These are phyloP conservation scores for Coemansia sp. DNA, from an alignment of 192 early-diverging fungal genomes.

Conservation along the genomic window DNA sequence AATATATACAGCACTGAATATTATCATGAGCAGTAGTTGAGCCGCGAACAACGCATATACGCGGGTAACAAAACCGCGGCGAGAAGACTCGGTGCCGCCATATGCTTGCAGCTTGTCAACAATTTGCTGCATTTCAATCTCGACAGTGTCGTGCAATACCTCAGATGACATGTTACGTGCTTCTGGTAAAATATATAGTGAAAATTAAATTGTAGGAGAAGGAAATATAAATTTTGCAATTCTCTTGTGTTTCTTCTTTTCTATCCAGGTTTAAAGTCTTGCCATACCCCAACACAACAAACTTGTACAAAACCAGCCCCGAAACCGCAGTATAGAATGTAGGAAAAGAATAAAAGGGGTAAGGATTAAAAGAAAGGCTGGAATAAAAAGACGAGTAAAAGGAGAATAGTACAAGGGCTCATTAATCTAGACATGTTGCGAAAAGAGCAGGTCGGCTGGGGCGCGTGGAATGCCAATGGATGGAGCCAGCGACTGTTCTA, in stretches of 20 bases:
- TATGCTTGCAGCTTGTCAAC: background rate
- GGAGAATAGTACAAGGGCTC: background rate
- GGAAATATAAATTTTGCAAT: too few relatives aligned
- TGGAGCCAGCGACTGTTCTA: constrained; percentile 14
- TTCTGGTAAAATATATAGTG: too few relatives aligned
- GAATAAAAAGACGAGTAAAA: background rate
- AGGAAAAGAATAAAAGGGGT: too few relatives aligned
- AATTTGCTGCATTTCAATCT: background rate
- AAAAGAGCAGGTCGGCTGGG: too few relatives aligned
- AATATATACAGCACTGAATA: background rate
- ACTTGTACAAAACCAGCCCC: too few relatives aligned
- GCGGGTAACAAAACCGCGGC: background rate
- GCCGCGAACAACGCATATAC: constrained; percentile 1
- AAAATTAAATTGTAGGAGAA: too few relatives aligned
- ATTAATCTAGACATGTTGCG: background rate
- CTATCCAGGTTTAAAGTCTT: too few relatives aligned
- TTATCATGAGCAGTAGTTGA: background rate
- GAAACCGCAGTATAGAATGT: too few relatives aligned
- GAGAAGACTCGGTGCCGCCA: background rate
- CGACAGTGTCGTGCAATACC: background rate
- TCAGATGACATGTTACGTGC: background rate
- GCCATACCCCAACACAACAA: too few relatives aligned
- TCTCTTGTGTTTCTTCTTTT: too few relatives aligned
- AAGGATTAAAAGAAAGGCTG: background rate
- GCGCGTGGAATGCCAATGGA: constrained; percentile 7